Evolutionary conservation across 1,139 yeast genomes (phyloP).

Genomic region (Taphrina populina): DNA sequence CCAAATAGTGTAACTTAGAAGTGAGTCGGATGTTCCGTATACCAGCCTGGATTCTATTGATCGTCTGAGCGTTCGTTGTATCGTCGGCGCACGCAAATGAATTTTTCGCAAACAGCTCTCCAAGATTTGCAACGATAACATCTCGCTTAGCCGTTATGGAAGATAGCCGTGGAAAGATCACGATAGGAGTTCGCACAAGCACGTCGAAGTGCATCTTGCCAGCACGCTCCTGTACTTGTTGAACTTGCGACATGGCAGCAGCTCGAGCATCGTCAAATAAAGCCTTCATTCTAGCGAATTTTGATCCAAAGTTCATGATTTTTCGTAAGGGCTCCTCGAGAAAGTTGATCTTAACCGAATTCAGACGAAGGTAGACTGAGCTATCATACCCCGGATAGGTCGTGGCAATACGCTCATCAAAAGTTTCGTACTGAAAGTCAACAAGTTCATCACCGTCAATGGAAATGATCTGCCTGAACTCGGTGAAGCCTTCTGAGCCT

Average conservation of each 20-base stretch:
- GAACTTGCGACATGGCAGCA: conserved; percentile 72
- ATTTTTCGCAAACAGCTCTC: conserved; percentile 76
- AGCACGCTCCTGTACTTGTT: conserved; percentile 60
- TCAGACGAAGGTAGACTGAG: conserved; percentile 64
- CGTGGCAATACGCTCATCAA: conserved; percentile 50
- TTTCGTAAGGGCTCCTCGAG: conserved; percentile 76
- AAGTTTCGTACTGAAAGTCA: conserved; percentile 79
- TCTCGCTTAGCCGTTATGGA: conserved; percentile 51
- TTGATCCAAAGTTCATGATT: conserved; percentile 64
- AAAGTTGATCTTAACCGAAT: conserved; percentile 71
- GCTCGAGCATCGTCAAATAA: conserved; percentile 84
- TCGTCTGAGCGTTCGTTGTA: conserved; percentile 41
- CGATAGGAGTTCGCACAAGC: conserved; percentile 72
- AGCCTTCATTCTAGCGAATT: conserved; percentile 80
- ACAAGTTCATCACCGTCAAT: conserved; percentile 84
- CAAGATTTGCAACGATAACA: conserved; percentile 68
- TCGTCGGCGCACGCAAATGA: conserved; percentile 49
- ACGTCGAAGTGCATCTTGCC: conserved; percentile 66
- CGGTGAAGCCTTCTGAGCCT: conserved; percentile 55
- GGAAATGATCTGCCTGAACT: conserved; percentile 63
- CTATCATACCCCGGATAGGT: conserved; percentile 55
- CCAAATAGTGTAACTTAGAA: conserved; percentile 58
- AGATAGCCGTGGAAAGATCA: conserved; percentile 68
- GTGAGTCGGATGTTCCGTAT: conserved; percentile 66
- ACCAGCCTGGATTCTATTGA: conserved; percentile 64